A percentile compares a stretch with the other conserved stretches of the same genome.
phyloP scores from a whole-genome alignment of 768 basidiomycete genomes.

The Agaricus subrufescens region DNA sequence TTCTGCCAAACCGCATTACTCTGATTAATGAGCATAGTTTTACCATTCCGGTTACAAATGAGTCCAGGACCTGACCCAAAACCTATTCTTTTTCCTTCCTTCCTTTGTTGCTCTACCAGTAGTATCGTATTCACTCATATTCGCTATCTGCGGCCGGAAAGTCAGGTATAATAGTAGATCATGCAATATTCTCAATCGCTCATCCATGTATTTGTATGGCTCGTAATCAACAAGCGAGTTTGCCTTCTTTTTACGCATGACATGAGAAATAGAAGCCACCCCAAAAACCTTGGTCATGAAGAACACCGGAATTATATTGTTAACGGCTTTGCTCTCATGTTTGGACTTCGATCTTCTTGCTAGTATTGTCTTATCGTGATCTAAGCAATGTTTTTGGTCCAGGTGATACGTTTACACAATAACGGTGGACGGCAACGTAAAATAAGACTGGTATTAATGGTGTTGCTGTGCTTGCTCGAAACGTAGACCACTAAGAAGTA shows the following conservation, averaged over 20 bases:
- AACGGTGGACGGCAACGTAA: conserved; percentile 8
- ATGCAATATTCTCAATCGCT: conserved; percentile 20
- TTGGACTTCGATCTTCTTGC: too few relatives aligned
- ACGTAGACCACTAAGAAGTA: conserved; percentile 65
- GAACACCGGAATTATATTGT: too few relatives aligned
- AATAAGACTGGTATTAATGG: conserved; percentile 34
- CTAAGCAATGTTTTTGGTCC: neutral
- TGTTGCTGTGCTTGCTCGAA: conserved; percentile 86
- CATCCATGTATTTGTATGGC: conserved; percentile 46
- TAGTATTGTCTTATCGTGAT: too few relatives aligned
- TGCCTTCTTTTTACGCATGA: conserved; percentile 11
- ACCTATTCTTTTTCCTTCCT: conserved; percentile 5
- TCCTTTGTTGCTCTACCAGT: conserved; percentile 11
- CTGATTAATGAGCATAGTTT: conserved; percentile 3
- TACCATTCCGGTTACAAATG: neutral
- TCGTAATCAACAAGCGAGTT: conserved; percentile 16
- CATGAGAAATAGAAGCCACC: neutral
- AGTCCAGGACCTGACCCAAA: neutral
- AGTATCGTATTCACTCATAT: conserved; percentile 41
- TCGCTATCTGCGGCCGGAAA: conserved; percentile 39
- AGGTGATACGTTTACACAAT: neutral
- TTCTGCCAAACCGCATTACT: neutral
- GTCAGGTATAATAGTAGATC: conserved; percentile 47
- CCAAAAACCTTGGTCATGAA: too few relatives aligned
- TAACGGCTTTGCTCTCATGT: too few relatives aligned